Conservation (phyloP, 2,329 filamentous ascomycete species). For the Phyllosticta ampelicida region DNA sequence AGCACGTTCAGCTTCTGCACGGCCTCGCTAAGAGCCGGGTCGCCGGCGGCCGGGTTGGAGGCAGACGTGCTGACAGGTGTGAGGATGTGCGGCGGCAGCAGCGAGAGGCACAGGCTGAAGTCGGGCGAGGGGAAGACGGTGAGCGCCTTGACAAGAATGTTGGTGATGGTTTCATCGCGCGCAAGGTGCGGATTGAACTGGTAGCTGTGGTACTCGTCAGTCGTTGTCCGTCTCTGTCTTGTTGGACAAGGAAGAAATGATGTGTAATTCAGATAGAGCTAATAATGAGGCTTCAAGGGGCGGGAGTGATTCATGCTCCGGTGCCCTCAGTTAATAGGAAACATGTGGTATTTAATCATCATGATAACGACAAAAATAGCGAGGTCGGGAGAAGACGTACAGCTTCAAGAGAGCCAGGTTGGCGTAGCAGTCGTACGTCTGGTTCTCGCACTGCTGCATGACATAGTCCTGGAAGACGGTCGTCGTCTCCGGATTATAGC, state of each 20-base stretch:
- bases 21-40: conserved; percentile 69
- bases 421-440: conserved; percentile 90
- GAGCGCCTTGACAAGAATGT: conserved; percentile 95
- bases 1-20: conserved; percentile 77
- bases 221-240: not conserved
- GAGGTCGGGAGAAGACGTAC: conserved; percentile 50
- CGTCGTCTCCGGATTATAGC: conserved; percentile 97
- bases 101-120: conserved; percentile 87
- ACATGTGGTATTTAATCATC: conserved; percentile 79
- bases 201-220: conserved; percentile 51
- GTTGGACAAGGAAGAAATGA: not conserved
- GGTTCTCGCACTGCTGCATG: conserved; percentile 84
- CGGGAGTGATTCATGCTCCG: conserved; percentile 45
- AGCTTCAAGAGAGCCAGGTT: conserved; percentile 94
- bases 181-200: conserved; percentile 99
- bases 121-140: conserved; percentile 95
- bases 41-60: conserved; percentile 46
- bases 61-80: conserved; percentile 43
- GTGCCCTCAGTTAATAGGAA: conserved; percentile 93
- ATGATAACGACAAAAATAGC: conserved; percentile 16
- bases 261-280: conserved; percentile 58
- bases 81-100: conserved; percentile 77
- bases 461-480: conserved; percentile 90
- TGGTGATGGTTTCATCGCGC: conserved; percentile 95
- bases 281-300: conserved; percentile 60